These are phyloP conservation scores for Cladosporium sphaerospermum DNA, from an alignment of 2,329 filamentous ascomycete species.

Conservation along the genomic window DNA sequence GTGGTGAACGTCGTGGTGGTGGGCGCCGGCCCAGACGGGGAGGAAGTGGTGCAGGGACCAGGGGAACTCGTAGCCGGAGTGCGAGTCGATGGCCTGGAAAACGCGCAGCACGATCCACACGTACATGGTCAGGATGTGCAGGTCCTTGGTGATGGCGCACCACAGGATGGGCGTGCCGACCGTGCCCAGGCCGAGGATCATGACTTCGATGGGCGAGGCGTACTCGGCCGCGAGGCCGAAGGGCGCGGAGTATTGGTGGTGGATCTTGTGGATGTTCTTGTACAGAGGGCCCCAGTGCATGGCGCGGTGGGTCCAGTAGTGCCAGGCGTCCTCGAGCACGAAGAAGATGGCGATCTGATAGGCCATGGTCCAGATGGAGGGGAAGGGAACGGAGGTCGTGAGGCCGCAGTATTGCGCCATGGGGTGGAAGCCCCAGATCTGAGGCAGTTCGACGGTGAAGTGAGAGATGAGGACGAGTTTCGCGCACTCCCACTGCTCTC, in stretches of 20 bases:
- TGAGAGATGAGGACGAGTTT: slow-evolving; percentile 88
- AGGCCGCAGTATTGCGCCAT: slow-evolving; percentile 90
- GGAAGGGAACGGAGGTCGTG: slow-evolving; percentile 83
- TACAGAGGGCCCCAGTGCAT: slow-evolving; percentile 95
- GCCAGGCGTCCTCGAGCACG: slow-evolving; percentile 92
- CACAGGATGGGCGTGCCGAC: slow-evolving; percentile 78
- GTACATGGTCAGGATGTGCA: slow-evolving; percentile 98
- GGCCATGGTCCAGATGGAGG: slow-evolving; percentile 75
- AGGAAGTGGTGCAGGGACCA: slow-evolving; percentile 94
- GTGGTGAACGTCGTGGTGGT: slow-evolving; percentile 95
- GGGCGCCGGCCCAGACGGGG: slow-evolving; percentile 94
- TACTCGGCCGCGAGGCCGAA: slow-evolving; percentile 97
- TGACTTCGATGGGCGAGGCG: slow-evolving; percentile 93
- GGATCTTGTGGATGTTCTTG: slow-evolving; percentile 96
- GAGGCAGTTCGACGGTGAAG: slow-evolving; percentile 95
- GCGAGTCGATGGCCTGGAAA: slow-evolving; percentile 95
- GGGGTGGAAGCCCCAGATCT: slow-evolving; percentile 99
- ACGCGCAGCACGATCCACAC: slow-evolving; percentile 87
- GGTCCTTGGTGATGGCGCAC: slow-evolving; percentile 73
- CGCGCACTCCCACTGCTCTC: slow-evolving; percentile 92
- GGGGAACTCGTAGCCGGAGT: slow-evolving; percentile 97
- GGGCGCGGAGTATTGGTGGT: slow-evolving; percentile 96
- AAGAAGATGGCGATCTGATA: slow-evolving; percentile 93
- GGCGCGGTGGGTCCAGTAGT: slow-evolving; percentile 91
- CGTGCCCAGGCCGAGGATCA: slow-evolving; percentile 84